Evolutionary conservation across 768 basidiomycete species (phyloP).

Genomic region (Thelephora aurantiotincta): DNA sequence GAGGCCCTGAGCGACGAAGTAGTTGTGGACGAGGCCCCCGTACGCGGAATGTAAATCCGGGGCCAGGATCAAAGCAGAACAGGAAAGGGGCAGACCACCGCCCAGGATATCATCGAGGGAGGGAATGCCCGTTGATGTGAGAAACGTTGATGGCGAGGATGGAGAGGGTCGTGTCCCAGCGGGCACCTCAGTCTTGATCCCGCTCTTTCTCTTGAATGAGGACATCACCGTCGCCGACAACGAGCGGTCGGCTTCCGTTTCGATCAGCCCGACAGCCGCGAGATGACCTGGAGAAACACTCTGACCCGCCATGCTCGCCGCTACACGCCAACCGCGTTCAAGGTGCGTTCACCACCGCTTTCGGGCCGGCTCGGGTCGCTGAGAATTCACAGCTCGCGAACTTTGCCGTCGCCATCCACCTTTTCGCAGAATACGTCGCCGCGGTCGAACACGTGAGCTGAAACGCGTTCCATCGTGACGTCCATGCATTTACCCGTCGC

Average conservation of each 20-base stretch:
- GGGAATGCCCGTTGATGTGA: constrained; percentile 79
- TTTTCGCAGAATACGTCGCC: constrained; percentile 49
- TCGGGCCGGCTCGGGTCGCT: too few species aligned
- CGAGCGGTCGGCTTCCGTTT: too few species aligned
- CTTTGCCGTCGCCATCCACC: constrained; percentile 39
- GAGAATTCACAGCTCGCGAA: constrained; percentile 32
- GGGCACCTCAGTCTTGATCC: constrained; percentile 27
- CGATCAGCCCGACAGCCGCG: too few species aligned
- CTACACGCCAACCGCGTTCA: too few species aligned
- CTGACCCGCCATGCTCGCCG: too few species aligned
- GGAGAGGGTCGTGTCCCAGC: constrained; percentile 47
- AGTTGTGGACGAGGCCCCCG: constrained; percentile 72
- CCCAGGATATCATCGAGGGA: constrained; percentile 93
- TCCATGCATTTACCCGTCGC: constrained; percentile 17
- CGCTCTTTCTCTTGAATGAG: constrained; percentile 62
- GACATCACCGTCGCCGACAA: constrained; percentile 33
- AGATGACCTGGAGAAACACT: too few species aligned
- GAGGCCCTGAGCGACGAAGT: constrained; percentile 83
- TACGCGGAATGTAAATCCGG: constrained; percentile 83
- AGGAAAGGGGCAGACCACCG: constrained; percentile 78
- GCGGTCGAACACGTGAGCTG: constrained; percentile 23
- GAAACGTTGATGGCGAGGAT: constrained; percentile 35
- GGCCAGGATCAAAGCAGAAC: constrained; percentile 57
- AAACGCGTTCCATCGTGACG: not conserved
- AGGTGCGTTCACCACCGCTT: too few species aligned